Evolutionary conservation across 1,284 basidiomycete genomes (phyloP).

Genomic region (Ceratobasidium papillatum): DNA sequence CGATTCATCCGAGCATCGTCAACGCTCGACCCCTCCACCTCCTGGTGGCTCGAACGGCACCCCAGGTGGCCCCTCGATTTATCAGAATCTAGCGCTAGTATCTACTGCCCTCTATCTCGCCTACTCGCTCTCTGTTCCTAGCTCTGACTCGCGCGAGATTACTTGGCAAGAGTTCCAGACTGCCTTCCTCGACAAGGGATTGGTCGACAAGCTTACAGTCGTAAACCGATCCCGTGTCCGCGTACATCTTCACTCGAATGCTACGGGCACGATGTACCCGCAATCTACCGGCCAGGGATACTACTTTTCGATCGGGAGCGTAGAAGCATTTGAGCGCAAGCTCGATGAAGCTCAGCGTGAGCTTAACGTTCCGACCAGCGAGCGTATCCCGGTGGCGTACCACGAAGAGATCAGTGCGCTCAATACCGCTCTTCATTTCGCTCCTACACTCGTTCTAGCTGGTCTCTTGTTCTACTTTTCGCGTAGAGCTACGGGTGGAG

Average conservation of each 20-base stretch:
- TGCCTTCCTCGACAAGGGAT: constrained; percentile 93
- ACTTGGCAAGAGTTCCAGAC: constrained; percentile 99
- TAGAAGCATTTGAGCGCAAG: constrained; percentile 96
- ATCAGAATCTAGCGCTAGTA: constrained; percentile 44
- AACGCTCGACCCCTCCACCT: constrained; percentile 57
- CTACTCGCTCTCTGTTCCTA: constrained; percentile 65
- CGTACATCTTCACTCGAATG: constrained; percentile 87
- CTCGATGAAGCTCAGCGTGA: constrained; percentile 94
- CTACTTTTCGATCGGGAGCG: constrained; percentile 97
- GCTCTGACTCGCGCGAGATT: constrained; percentile 77
- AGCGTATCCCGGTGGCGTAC: constrained; percentile 97
- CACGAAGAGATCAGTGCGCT: constrained; percentile 91
- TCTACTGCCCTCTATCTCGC: constrained; percentile 72
- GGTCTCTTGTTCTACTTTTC: constrained; percentile 93
- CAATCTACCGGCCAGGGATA: constrained; percentile 65
- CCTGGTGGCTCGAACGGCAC: constrained; percentile 51
- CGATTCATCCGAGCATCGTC: constrained; percentile 43
- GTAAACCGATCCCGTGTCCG: constrained; percentile 92
- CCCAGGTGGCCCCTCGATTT: constrained; percentile 36
- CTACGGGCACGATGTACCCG: constrained; percentile 77
- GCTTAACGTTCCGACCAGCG: constrained; percentile 88
- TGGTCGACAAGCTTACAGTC: constrained; percentile 94
- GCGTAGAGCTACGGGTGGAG: constrained; percentile 72
- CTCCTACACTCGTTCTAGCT: constrained; percentile 90
- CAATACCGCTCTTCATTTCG: constrained; percentile 88